Evolutionary conservation across 1,284 basidiomycete genomes (phyloP).

Genomic region (Ustilago vetiveriae): DNA sequence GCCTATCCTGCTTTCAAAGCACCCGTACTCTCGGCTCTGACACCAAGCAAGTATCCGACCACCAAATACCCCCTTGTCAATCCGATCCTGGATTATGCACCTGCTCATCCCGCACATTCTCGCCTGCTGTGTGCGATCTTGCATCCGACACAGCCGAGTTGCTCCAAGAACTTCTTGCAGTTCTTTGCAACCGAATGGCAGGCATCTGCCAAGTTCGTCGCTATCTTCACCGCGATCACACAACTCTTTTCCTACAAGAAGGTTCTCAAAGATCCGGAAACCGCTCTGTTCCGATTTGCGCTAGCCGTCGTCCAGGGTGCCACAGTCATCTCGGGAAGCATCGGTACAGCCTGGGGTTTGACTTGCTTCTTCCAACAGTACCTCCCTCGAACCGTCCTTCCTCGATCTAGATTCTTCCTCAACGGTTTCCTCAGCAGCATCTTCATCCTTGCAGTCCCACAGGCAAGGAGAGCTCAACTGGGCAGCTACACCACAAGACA

Average conservation of each 20-base stretch:
- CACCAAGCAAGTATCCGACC: slow-evolving; percentile 48
- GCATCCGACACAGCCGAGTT: slow-evolving; percentile 57
- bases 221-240: slow-evolving; percentile 37
- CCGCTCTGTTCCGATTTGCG: slow-evolving; percentile 52
- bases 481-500: slow-evolving; percentile 46
- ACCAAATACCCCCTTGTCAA: slow-evolving; percentile 51
- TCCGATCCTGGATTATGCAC: slow-evolving; percentile 57
- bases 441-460: slow-evolving; percentile 54
- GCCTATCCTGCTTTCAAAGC: slow-evolving; percentile 58
- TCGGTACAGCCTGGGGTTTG: slow-evolving; percentile 58
- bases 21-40: slow-evolving; percentile 55
- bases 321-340: slow-evolving; percentile 55
- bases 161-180: slow-evolving; percentile 39
- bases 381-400: slow-evolving; percentile 51
- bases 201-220: slow-evolving; percentile 52
- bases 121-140: slow-evolving; percentile 55
- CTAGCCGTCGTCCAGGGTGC: slow-evolving; percentile 57
- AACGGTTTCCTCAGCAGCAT: slow-evolving; percentile 55
- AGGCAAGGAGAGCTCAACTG: slow-evolving; percentile 37
- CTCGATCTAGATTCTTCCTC: slow-evolving; percentile 48
- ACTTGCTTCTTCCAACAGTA: slow-evolving; percentile 60
- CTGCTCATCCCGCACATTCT: slow-evolving; percentile 57
- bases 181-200: slow-evolving; percentile 56
- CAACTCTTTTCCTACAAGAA: slow-evolving; percentile 35
- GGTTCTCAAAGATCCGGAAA: slow-evolving; percentile 55